These are phyloP conservation scores for Hypoxylon subgilvum DNA, from an alignment of 495 filamentous ascomycete species.

Conservation along the genomic window DNA sequence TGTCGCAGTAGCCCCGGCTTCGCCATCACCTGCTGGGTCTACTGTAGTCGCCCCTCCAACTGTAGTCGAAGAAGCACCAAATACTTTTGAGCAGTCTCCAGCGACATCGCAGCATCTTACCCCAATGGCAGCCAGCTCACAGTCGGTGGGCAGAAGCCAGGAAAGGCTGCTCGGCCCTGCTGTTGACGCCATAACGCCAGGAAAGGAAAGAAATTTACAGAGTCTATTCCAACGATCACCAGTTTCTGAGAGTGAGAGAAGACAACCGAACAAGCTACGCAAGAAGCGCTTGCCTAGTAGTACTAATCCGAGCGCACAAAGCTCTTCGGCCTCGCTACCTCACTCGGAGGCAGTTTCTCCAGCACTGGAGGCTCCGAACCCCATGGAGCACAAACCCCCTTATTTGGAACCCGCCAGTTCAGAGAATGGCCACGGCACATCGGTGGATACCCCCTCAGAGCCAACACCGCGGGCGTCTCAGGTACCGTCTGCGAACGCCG, in stretches of 20 bases:
- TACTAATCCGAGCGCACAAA: slow-evolving; percentile 81
- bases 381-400: slow-evolving; percentile 44
- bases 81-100: slow-evolving; percentile 27
- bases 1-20: slow-evolving; percentile 31
- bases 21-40: slow-evolving; percentile 38
- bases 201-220: slow-evolving; percentile 69
- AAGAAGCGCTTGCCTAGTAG: slow-evolving; percentile 80
- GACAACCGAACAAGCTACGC: slow-evolving; percentile 81
- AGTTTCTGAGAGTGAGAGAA: slow-evolving; percentile 64
- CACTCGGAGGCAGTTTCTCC: slow-evolving; percentile 49
- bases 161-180: slow-evolving; percentile 52
- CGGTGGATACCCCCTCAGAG: slow-evolving; percentile 43
- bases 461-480: slow-evolving; percentile 44
- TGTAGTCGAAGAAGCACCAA: slow-evolving; percentile 28
- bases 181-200: slow-evolving; percentile 64
- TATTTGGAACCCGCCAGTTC: slow-evolving; percentile 33
- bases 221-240: slow-evolving; percentile 74
- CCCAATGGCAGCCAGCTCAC: slow-evolving; percentile 22
- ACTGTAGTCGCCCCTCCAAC: slow-evolving; percentile 44
- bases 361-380: slow-evolving; percentile 43
- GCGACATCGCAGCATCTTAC: slow-evolving; percentile 33
- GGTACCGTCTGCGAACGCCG: slow-evolving; percentile 40
- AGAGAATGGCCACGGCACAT: slow-evolving; percentile 35
- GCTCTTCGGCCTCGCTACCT: slow-evolving; percentile 77
- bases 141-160: slow-evolving; percentile 52